A percentile compares a stretch with the other conserved stretches of the same genome.
Evolutionary conservation across 2,329 filamentous ascomycete species (phyloP).

Genomic region (Aspergillus persii): DNA sequence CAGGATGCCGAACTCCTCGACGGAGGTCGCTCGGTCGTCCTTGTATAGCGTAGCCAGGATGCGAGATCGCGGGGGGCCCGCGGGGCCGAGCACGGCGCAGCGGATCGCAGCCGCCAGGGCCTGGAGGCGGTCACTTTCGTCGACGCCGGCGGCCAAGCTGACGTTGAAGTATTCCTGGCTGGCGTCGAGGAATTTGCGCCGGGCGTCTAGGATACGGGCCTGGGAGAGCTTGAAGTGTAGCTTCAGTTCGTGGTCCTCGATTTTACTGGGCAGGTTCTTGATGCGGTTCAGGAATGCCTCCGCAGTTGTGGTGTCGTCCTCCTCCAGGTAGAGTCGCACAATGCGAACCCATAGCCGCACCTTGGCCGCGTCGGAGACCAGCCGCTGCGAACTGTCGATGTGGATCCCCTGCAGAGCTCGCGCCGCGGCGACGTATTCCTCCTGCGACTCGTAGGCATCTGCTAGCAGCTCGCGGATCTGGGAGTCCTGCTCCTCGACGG

Average conservation of each 20-base stretch:
- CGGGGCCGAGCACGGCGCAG: slow-evolving; percentile 88
- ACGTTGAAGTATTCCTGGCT: slow-evolving; percentile 85
- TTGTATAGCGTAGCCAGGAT: slow-evolving; percentile 85
- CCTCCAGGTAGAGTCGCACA: slow-evolving; percentile 89
- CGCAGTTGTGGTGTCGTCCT: slow-evolving; percentile 82
- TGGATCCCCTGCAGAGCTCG: slow-evolving; percentile 77
- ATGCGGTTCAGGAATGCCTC: slow-evolving; percentile 90
- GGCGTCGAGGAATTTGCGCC: slow-evolving; percentile 84
- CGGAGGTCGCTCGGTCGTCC: slow-evolving; percentile 74
- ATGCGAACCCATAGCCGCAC: slow-evolving; percentile 89
- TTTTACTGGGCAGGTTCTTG: slow-evolving; percentile 81
- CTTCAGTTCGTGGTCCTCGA: slow-evolving; percentile 69
- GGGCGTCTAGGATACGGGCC: slow-evolving; percentile 88
- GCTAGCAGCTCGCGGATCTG: slow-evolving; percentile 77
- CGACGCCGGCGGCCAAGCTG: slow-evolving; percentile 72
- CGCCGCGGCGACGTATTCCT: slow-evolving; percentile 78
- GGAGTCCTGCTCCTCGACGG: slow-evolving; percentile 82
- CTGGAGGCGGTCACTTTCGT: slow-evolving; percentile 80
- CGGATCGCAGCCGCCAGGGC: slow-evolving; percentile 85
- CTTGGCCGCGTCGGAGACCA: slow-evolving; percentile 77
- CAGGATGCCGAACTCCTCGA: slow-evolving; percentile 80
- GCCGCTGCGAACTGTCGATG: slow-evolving; percentile 83
- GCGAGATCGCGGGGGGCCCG: slow-evolving; percentile 78
- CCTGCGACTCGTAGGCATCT: slow-evolving; percentile 75
- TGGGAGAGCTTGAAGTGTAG: slow-evolving; percentile 89